Conservation (phyloP, 495 filamentous ascomycete species). For the Tuber microsphaerosporum region DNA sequence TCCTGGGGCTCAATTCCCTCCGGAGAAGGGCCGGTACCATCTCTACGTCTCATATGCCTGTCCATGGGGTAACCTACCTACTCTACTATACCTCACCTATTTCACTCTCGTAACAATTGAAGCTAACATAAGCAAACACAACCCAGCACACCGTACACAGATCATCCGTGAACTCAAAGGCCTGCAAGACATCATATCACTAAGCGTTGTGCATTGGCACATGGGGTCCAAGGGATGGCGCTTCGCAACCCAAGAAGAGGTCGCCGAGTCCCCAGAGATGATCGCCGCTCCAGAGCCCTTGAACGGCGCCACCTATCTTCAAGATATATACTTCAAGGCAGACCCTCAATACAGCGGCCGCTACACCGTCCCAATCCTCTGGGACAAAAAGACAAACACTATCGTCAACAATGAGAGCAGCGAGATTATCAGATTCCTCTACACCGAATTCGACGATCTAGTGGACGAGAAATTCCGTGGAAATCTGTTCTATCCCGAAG, state of each 20-base stretch:
- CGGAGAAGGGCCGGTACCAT: conserved; percentile 70
- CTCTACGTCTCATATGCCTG: conserved; percentile 71
- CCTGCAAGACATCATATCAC: conserved; percentile 62
- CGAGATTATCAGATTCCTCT: conserved; percentile 70
- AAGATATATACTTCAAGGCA: conserved; percentile 63
- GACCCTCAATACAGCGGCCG: conserved; percentile 63
- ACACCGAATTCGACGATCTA: conserved; percentile 64
- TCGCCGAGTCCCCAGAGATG: conserved; percentile 46
- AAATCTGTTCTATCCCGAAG: conserved; percentile 57
- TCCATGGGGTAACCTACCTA: conserved; percentile 56
- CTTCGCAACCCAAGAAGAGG: conserved; percentile 61
- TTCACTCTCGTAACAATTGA: not conserved
- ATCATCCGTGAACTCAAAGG: conserved; percentile 72
- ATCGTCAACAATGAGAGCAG: conserved; percentile 82
- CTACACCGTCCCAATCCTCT: conserved; percentile 74
- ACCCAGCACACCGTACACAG: conserved; percentile 61
- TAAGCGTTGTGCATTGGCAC: conserved; percentile 63
- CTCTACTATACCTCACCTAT: conserved; percentile 12
- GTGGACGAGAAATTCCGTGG: conserved; percentile 55
- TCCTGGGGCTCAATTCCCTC: conserved; percentile 57
- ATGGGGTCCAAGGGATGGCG: conserved; percentile 66
- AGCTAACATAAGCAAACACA: not conserved
- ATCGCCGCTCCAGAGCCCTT: conserved; percentile 59
- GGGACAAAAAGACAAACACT: conserved; percentile 62
- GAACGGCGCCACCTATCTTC: conserved; percentile 56